Evolutionary conservation across 306 rosid genomes (phyloP), one percentile per base, ranked within the genome.

Genomic region (Medicago arabica): DNA sequence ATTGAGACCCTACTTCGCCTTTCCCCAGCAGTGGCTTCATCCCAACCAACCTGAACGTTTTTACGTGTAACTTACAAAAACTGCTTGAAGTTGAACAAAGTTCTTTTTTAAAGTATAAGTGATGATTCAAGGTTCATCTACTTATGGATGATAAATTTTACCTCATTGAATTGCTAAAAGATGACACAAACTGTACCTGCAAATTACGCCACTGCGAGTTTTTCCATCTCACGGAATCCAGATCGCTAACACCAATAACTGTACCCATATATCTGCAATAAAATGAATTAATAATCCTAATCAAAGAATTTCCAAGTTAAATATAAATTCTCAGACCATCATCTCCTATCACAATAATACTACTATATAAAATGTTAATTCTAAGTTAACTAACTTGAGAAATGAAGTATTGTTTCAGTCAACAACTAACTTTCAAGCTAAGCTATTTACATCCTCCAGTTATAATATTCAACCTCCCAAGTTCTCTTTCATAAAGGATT

Each of bases 181-280:
- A 62, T n/a, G 36, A 49, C 61, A 39, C 40, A 49, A 80, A 61
- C 39, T 62, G 10, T 77, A 92, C 99, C 97, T 90, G 99, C 86
- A 95, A 85, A 86, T 89, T 95, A 49, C 97, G 96, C 99, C 99
- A 95, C 80, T 92, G 98, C 14, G 99, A 95, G 80, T 80, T 91
- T 84, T 92, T 95, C 99, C 99, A 95, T 83, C 97, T 86, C 78
- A 85, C 87, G 69, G 98, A 87, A 84, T 95, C 99, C 69, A 95
- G 89, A 82, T 95, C 99, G 78, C 85, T 88, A 78, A 90, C 86
- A 41, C 99, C 99, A 28, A 97, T 95, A 69, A 95, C 87, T 59
- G 99, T 95, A 58, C 99, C 99, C 99, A 95, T 95, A 76, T 90
- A 89, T 85, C 99, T 95, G 93, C 81, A 80, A 69, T 74, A 76